Evolutionary conservation across 139 green algal species (phyloP).

Genomic region (Coelastrella sp.): DNA sequence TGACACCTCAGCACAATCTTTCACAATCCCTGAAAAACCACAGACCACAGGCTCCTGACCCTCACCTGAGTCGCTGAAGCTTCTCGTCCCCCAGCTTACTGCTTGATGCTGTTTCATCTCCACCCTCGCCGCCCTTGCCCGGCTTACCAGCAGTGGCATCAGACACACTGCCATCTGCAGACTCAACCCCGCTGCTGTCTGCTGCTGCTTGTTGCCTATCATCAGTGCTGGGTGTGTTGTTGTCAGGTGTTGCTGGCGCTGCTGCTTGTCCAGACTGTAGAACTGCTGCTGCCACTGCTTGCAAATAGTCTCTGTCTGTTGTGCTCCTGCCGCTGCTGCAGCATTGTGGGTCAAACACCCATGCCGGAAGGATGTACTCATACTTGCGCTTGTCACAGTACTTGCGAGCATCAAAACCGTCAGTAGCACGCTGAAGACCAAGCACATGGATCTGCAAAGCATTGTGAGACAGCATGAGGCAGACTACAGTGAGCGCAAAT

Average conservation of each 20-base stretch:
- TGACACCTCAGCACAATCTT: too few species aligned
- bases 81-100: background rate
- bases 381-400: conserved; percentile 87
- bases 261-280: background rate
- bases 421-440: conserved; percentile 76
- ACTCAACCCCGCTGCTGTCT: background rate
- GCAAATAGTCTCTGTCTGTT: conserved; percentile 2
- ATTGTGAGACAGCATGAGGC: too few species aligned
- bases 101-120: conserved; percentile 6
- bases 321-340: background rate
- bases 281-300: conserved; percentile 36
- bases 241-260: conserved; percentile 5
- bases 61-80: conserved; percentile 25
- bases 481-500: too few species aligned
- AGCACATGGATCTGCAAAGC: conserved; percentile 71
- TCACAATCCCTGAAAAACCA: too few species aligned
- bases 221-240: too few species aligned
- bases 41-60: background rate
- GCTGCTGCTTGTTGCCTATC: too few species aligned
- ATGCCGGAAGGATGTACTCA: conserved; percentile 94
- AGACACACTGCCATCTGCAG: background rate
- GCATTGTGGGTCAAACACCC: conserved; percentile 77
- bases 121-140: background rate
- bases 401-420: conserved; percentile 85
- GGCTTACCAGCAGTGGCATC: background rate